These are phyloP conservation scores for Tilletia setariae DNA, from an alignment of 1,284 basidiomycete genomes.

Conservation along the genomic window DNA sequence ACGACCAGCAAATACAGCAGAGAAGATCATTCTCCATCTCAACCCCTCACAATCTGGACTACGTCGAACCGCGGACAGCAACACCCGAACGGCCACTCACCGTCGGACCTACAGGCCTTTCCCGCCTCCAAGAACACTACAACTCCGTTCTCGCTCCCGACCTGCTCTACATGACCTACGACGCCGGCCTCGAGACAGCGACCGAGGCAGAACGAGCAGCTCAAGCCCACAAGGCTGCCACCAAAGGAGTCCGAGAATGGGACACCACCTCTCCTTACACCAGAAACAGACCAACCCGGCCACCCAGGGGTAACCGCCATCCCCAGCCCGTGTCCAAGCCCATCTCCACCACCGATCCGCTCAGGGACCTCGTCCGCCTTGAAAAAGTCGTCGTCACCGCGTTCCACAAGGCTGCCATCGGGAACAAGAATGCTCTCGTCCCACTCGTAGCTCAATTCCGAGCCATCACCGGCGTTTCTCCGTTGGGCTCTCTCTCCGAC, in stretches of 20 bases:
- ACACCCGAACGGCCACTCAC: slow-evolving; percentile 36
- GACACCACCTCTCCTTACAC: slow-evolving; percentile 76
- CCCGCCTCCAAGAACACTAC: slow-evolving; percentile 81
- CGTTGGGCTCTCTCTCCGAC: slow-evolving; percentile 36
- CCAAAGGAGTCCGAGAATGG: slow-evolving; percentile 62
- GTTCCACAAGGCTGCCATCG: slow-evolving; percentile 60
- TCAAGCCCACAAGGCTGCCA: background rate
- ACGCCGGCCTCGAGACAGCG: slow-evolving; percentile 39
- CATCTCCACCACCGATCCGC: slow-evolving; percentile 22
- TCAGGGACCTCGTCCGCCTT: slow-evolving; percentile 61
- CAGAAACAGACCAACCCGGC: slow-evolving; percentile 67
- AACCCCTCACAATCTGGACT: background rate
- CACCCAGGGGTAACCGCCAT: slow-evolving; percentile 64
- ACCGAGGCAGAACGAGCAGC: background rate
- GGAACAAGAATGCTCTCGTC: slow-evolving; percentile 73
- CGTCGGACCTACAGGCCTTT: slow-evolving; percentile 65
- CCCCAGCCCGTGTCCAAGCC: slow-evolving; percentile 40
- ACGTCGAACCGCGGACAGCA: slow-evolving; percentile 31
- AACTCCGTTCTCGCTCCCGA: slow-evolving; percentile 75
- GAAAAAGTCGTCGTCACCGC: slow-evolving; percentile 68
- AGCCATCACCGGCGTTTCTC: slow-evolving; percentile 79
- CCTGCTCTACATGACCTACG: slow-evolving; percentile 92
- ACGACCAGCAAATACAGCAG: background rate
- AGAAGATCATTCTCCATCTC: slow-evolving; percentile 12
- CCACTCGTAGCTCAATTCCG: slow-evolving; percentile 81